Evolutionary conservation across 371 early-diverging fungal genomes (phyloP).

Genomic region (Syncephalastrum monosporum): DNA sequence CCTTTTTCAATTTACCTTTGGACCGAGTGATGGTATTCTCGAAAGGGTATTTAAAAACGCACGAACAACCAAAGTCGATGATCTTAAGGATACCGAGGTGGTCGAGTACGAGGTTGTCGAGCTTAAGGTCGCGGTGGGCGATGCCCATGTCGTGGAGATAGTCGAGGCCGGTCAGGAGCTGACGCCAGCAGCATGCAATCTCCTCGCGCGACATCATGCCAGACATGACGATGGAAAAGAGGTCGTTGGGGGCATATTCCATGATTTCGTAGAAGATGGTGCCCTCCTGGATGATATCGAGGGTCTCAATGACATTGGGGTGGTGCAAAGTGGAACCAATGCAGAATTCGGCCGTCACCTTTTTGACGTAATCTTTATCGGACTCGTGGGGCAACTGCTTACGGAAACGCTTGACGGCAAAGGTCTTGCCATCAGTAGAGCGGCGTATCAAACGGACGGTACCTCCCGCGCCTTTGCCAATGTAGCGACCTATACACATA

Average conservation of each 20-base stretch:
- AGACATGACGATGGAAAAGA: constrained; percentile 72
- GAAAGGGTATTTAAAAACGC: constrained; percentile 74
- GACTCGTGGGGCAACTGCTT: constrained; percentile 64
- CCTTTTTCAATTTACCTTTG: constrained; percentile 42
- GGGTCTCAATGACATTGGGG: constrained; percentile 80
- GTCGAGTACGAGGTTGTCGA: constrained; percentile 83
- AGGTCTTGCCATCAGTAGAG: constrained; percentile 25
- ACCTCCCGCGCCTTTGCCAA: constrained; percentile 81
- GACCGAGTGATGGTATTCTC: constrained; percentile 51
- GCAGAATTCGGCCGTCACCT: constrained; percentile 82
- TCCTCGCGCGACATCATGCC: constrained; percentile 68
- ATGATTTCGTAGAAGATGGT: constrained; percentile 67
- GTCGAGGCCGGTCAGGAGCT: constrained; percentile 70
- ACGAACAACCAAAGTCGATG: constrained; percentile 91
- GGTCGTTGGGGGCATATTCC: constrained; percentile 79
- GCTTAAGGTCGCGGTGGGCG: constrained; percentile 85
- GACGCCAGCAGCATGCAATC: constrained; percentile 69
- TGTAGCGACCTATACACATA: constrained; percentile 48
- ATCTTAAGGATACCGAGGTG: constrained; percentile 78
- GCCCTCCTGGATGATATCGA: constrained; percentile 74
- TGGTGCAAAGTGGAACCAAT: constrained; percentile 81
- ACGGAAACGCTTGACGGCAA: constrained; percentile 83
- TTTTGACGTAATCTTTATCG: constrained; percentile 78
- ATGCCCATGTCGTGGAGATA: constrained; percentile 78
- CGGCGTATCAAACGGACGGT: constrained; percentile 61